Percentiles rank a stretch among this genome's conserved stretches.
Conservation (phyloP, 768 basidiomycete genomes). For the Lactarius hatsudake region DNA sequence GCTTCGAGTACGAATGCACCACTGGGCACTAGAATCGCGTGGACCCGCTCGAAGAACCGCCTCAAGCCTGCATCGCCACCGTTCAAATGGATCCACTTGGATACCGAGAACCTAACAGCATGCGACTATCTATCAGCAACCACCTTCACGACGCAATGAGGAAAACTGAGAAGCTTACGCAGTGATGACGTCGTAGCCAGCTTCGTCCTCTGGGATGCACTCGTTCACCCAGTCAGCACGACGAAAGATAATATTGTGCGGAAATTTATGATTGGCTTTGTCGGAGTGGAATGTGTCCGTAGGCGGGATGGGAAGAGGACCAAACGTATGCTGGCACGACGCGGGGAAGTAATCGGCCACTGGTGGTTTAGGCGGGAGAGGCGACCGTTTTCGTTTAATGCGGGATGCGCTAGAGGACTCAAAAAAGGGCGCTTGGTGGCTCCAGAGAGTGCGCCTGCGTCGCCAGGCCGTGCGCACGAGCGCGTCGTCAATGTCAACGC, state of each 20-base stretch:
- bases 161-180: slow-evolving; percentile 51
- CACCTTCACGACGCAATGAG: not conserved
- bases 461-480: slow-evolving; percentile 75
- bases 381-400: slow-evolving; percentile 26
- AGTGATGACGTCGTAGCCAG: slow-evolving; percentile 72
- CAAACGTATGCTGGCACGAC: slow-evolving; percentile 74
- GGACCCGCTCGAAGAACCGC: slow-evolving; percentile 62
- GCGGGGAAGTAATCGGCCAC: slow-evolving; percentile 64
- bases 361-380: not conserved
- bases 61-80: slow-evolving; percentile 70
- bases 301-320: slow-evolving; percentile 66
- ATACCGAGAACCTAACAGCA: slow-evolving; percentile 67
- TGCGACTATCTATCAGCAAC: not conserved
- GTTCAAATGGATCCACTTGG: slow-evolving; percentile 92
- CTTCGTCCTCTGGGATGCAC: too few species aligned
- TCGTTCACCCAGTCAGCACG: slow-evolving; percentile 65
- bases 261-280: slow-evolving; percentile 46
- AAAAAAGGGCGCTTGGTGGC: slow-evolving; percentile 48
- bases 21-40: slow-evolving; percentile 54
- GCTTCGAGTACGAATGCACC: slow-evolving; percentile 79
- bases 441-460: slow-evolving; percentile 67
- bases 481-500: slow-evolving; percentile 80
- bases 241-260: slow-evolving; percentile 74
- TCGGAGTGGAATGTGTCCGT: slow-evolving; percentile 31
- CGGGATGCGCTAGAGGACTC: slow-evolving; percentile 11